Base-by-base conservation (phyloP, 2,329 filamentous ascomycete species). In the Aspergillus flavus region DNA sequence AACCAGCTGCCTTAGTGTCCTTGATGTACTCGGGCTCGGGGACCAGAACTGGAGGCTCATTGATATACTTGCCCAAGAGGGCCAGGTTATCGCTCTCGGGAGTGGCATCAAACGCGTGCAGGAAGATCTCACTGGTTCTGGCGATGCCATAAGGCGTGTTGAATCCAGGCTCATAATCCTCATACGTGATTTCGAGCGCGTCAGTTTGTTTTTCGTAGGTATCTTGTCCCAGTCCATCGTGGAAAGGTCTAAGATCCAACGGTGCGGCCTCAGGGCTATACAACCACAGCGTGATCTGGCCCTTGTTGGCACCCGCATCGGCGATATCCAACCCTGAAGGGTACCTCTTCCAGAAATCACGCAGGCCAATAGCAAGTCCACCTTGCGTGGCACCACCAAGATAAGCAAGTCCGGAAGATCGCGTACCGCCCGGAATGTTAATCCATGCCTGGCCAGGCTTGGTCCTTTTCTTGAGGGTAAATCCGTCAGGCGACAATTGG, bases 301-400 rank as follows among this genome's bases (percentile, higher is more conserved):
- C 86, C 2, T 73, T 70, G 53, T 87, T 82, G 0, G 78, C 77
- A 0, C 80, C 80, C 0, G 85, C 83, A 57, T 85, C 81, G 0
- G 79, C 74, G 12, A 89, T 80, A 53, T 89, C 86, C 5, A 89
- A 73, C 4, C 84, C 81, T 0, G 85, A 86, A 0, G 87, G 87
- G 65, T 86, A 88, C 19, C 84, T 81, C 76, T 89, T 85, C 87
- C 87, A 89, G 71, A 89, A 89, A 68, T 89, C 82, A 3, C 84
- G 82, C 54, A 87, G 78, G 0, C 85, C 86, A 6, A 89, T 72
- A 1, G 84, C 86, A 1, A 89, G 77, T 14, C 87, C 87, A n/a
- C 87, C 87, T 3, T 76, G 74, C 0, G 80, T 83, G 6, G 86
- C 84, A 11, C 84, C 83, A 2, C 87, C 87, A 0, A 89, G 80